Evolutionary conservation across 441 rosid species (phyloP).

Genomic region (Cnidoscolus chayamansa): DNA sequence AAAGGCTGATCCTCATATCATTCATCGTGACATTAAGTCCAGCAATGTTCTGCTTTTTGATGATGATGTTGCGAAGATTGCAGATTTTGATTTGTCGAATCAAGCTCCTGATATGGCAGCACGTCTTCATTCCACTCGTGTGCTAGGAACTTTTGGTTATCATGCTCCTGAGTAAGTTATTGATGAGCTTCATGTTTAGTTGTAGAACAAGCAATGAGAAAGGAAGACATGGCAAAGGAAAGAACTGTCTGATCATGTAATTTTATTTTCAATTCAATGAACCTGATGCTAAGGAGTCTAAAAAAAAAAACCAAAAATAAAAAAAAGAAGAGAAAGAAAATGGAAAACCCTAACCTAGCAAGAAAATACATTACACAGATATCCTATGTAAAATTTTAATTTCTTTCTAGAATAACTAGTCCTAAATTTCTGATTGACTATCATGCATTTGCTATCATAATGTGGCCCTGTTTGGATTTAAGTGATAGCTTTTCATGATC

Average conservation of each 20-base stretch:
- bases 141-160: conserved; percentile 93
- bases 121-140: conserved; percentile 98
- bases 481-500: too few relatives aligned
- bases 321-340: background rate
- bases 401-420: background rate
- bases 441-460: background rate
- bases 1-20: conserved; percentile 70
- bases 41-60: conserved; percentile 92
- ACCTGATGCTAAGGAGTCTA: background rate
- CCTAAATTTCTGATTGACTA: background rate
- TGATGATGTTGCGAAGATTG: conserved; percentile 89
- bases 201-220: background rate
- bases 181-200: conserved; percentile 12
- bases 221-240: background rate
- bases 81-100: conserved; percentile 88
- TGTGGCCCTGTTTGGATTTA: too few relatives aligned
- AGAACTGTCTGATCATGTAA: background rate
- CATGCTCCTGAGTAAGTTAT: conserved; percentile 96
- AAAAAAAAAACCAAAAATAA: background rate
- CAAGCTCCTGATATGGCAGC: conserved; percentile 99
- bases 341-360: background rate
- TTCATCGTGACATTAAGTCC: conserved; percentile 88
- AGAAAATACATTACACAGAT: background rate
- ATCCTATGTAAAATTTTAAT: background rate
- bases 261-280: conserved; percentile 1